These are phyloP conservation scores for Chamaenerion angustifolium DNA, from an alignment of 345 rosid genomes.

Conservation along the genomic window DNA sequence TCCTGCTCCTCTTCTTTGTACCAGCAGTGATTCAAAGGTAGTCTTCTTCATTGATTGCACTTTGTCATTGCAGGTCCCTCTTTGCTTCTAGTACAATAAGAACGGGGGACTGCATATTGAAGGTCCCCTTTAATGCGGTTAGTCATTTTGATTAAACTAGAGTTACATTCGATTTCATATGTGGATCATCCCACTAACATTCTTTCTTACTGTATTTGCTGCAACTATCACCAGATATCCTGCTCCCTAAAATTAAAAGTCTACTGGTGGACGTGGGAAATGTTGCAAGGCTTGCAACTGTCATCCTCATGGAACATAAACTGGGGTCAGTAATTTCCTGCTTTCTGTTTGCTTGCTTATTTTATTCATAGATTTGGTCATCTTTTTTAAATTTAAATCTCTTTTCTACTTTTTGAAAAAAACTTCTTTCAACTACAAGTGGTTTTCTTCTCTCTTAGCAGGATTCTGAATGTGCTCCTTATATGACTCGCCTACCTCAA, in stretches of 20 bases:
- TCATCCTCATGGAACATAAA: constrained; percentile 35
- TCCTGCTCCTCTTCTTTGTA: too few relatives aligned
- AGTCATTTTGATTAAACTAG: not conserved
- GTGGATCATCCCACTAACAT: constrained; percentile 3
- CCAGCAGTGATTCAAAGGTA: too few relatives aligned
- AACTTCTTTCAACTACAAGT: not conserved
- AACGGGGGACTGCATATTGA: constrained; percentile 56
- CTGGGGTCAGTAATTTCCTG: constrained; percentile 30
- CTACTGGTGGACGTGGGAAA: constrained; percentile 30
- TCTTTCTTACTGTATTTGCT: constrained; percentile 19
- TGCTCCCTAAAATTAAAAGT: constrained; percentile 30
- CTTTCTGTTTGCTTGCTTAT: constrained; percentile 1
- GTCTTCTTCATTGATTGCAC: not conserved
- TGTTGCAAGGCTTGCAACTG: constrained; percentile 50
- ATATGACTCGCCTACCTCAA: constrained; percentile 54
- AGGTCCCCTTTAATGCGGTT: constrained; percentile 61
- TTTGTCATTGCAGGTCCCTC: constrained; percentile 32
- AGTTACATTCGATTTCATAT: not conserved
- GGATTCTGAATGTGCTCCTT: constrained; percentile 69
- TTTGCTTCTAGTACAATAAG: constrained; percentile 44
- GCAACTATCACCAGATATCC: constrained; percentile 56
- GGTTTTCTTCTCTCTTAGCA: constrained; percentile 10
- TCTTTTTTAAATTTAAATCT: constrained; percentile 1
- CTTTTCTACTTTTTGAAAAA: not conserved
- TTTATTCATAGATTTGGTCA: not conserved